These are phyloP conservation scores for Phaeosphaeriaceae sp. DNA, from an alignment of 2,329 filamentous ascomycete genomes.

Conservation along the genomic window DNA sequence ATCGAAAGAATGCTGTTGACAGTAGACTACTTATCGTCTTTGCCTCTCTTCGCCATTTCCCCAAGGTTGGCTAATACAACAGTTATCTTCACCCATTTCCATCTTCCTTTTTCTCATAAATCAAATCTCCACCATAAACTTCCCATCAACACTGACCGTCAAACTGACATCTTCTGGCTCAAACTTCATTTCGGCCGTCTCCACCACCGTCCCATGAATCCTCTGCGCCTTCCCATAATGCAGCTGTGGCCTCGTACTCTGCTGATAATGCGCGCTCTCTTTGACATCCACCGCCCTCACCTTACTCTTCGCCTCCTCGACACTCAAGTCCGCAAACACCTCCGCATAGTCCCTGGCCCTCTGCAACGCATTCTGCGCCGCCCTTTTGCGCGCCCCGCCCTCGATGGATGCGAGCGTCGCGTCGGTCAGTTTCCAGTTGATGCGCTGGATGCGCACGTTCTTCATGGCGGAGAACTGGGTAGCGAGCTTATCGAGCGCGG, in stretches of 20 bases:
- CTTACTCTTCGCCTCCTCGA: conserved; percentile 8
- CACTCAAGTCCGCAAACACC: conserved; percentile 11
- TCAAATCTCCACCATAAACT: conserved; percentile 14
- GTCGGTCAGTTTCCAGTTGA: conserved; percentile 17
- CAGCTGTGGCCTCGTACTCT: conserved; percentile 16
- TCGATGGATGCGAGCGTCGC: conserved; percentile 7
- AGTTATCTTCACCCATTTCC: too few relatives aligned
- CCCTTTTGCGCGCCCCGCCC: conserved; percentile 8
- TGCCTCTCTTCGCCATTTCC: too few relatives aligned
- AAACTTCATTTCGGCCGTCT: conserved; percentile 11
- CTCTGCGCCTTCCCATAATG: conserved; percentile 13
- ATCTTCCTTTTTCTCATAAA: too few relatives aligned
- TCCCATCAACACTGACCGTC: conserved; percentile 12
- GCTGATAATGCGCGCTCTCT: conserved; percentile 9
- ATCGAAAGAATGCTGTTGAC: too few relatives aligned
- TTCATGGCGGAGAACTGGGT: conserved; percentile 17
- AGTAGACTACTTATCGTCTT: too few relatives aligned
- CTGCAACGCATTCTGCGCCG: conserved; percentile 13
- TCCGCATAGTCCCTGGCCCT: conserved; percentile 16
- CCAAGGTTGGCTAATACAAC: too few relatives aligned
- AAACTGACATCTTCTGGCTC: conserved; percentile 19
- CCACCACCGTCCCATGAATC: not conserved
- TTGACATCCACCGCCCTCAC: conserved; percentile 12
- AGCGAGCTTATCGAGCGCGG: conserved; percentile 13
- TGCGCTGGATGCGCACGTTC: conserved; percentile 12